Evolutionary conservation across 768 basidiomycete species (phyloP).

Genomic region (Mycena kentingensis): DNA sequence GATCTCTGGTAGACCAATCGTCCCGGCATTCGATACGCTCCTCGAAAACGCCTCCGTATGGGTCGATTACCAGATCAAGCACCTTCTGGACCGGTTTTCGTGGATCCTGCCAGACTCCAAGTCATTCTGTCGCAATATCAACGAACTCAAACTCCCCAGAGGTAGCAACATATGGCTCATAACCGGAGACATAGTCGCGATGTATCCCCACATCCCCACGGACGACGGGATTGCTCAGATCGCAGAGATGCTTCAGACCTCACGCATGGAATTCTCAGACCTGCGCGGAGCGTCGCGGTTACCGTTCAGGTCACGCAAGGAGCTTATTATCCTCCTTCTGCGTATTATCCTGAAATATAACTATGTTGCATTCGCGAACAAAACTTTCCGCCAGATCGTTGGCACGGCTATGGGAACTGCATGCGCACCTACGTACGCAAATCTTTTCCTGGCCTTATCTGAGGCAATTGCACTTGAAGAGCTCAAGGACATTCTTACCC

Average conservation of each 20-base stretch:
- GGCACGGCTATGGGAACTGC: slow-evolving; percentile 21
- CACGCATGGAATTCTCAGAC: slow-evolving; percentile 5
- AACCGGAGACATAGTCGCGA: too few relatives aligned
- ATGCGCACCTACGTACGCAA: slow-evolving; percentile 19
- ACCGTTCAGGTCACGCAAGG: slow-evolving; percentile 2
- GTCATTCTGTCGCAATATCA: too few relatives aligned
- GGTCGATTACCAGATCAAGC: too few relatives aligned
- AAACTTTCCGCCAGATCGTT: slow-evolving; percentile 9
- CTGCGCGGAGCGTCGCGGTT: slow-evolving; percentile 1
- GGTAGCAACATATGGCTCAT: too few relatives aligned
- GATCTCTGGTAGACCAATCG: too few relatives aligned
- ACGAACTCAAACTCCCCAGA: too few relatives aligned
- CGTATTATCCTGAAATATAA: slow-evolving; percentile 16
- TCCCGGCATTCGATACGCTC: too few relatives aligned
- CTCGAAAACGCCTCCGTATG: too few relatives aligned
- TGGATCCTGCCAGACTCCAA: too few relatives aligned
- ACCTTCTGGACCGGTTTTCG: too few relatives aligned
- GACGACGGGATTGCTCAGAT: too few relatives aligned
- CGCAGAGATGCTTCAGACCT: not conserved
- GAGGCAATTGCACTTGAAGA: slow-evolving; percentile 9
- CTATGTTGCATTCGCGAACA: slow-evolving; percentile 11
- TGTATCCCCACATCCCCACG: too few relatives aligned
- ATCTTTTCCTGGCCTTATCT: slow-evolving; percentile 17
- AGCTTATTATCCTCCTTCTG: slow-evolving; percentile 12
- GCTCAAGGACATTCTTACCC: slow-evolving; percentile 8